Evolutionary conservation across 2,329 filamentous ascomycete species (phyloP), one percentile per base, ranked within the genome.

Genomic region (Basipetospora chlamydospora): DNA sequence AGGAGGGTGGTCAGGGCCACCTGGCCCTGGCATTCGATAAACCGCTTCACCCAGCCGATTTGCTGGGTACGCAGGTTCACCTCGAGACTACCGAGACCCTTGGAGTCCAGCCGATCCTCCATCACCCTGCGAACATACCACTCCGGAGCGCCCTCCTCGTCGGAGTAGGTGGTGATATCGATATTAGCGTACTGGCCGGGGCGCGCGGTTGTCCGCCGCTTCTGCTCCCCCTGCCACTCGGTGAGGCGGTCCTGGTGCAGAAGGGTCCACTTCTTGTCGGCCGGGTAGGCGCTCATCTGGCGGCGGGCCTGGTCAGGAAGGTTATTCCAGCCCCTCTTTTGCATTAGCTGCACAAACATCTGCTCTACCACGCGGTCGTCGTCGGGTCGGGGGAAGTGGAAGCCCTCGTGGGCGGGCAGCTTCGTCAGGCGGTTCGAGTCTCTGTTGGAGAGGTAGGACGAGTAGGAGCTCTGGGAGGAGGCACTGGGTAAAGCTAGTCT

Each of bases 101-200:
- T 95, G 45, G 80, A 73, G 37, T 87, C 85, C 46, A 96, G 84
- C 43, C 76, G 83, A 57, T 95, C 92, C 56, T 96, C 88, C 82
- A 96, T 85, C 41, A 96, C 83, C 55, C 84, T 88, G 53, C 85
- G 81, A 37, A 98, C 88, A 56, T 94, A 98, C 88, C 88, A 98
- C 59, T 96, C 88, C 3, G 90, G 90, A 34, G 84, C 92, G 30
- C 87, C 88, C 57, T 96, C 90, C 54, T 96, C 88, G 52, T 95
- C 87, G 6, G 84, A 84, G 47, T 83, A 77, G 28, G 77, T 73
- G 28, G 85, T 70, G 41, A 88, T 72, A 46, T 81, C 77, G 41
- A 73, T 56, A 54, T 71, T 73, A 39, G 78, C 71, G 46, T 77
- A 81, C 44, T 83, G 74, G 43, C 77, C 77, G 5, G 80, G 69